Percentiles rank a stretch among this genome's conserved stretches.
Conservation (phyloP, 352 stramenopile species). For the Phytophthora cryptogea region DNA sequence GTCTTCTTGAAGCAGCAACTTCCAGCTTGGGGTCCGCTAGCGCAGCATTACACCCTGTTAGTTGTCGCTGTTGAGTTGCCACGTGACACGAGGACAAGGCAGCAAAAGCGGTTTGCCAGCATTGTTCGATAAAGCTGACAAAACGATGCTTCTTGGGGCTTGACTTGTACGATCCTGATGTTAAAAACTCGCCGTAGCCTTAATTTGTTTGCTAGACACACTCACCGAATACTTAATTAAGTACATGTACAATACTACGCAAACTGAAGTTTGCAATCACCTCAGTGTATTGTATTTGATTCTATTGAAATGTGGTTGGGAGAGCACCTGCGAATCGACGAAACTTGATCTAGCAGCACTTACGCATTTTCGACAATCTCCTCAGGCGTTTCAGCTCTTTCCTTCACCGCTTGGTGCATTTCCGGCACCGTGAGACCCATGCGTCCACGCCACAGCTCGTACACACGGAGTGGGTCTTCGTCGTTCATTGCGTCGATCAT, state of each 20-base stretch:
- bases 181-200: no score
- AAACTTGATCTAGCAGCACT: neutral
- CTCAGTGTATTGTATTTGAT: conserved; percentile 3
- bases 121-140: no score
- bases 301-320: neutral
- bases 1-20: neutral
- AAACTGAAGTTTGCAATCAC: neutral
- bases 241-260: no score
- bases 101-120: no score
- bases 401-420: conserved; percentile 53
- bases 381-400: conserved; percentile 13
- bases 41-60: neutral
- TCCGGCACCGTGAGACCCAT: conserved; percentile 54
- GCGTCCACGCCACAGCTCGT: conserved; percentile 67
- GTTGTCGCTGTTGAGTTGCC: neutral
- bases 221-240: no score
- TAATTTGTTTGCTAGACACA: no score
- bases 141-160: no score
- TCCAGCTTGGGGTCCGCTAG: conserved; percentile 3
- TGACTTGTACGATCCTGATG: no score
- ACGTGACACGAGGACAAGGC: no score
- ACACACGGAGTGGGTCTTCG: conserved; percentile 48
- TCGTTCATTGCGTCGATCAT: conserved; percentile 50
- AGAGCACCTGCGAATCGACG: conserved; percentile 1
- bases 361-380: conserved; percentile 29